Evolutionary conservation across 768 basidiomycete species (phyloP).

Genomic region (Grammothele lineata): DNA sequence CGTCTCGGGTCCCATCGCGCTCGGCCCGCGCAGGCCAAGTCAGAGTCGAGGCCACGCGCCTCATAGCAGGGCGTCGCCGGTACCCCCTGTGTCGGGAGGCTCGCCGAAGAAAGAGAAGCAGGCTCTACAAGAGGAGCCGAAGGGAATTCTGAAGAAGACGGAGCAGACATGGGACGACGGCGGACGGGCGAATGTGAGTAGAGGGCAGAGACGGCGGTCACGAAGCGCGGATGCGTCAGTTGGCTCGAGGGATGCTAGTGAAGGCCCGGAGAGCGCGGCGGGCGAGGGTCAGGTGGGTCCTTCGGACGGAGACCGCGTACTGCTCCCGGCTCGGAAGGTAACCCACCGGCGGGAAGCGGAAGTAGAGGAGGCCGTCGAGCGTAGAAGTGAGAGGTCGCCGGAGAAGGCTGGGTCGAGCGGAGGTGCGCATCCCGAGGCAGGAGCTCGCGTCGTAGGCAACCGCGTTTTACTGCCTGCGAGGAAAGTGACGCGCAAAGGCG

Average conservation of each 20-base stretch:
- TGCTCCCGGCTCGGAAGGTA: not conserved
- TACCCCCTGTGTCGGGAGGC: no score
- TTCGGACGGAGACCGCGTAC: not conserved
- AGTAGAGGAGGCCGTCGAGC: no score
- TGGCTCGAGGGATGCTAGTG: not conserved
- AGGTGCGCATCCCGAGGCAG: no score
- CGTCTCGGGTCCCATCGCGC: conserved; percentile 25
- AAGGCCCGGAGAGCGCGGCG: not conserved
- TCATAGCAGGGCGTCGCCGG: no score
- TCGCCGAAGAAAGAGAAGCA: no score
- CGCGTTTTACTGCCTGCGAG: conserved; percentile 13
- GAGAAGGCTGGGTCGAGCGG: not conserved
- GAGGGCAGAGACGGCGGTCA: not conserved
- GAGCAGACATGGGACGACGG: not conserved
- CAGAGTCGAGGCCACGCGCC: no score
- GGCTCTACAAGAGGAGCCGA: not conserved
- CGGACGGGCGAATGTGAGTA: not conserved
- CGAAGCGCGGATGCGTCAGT: not conserved
- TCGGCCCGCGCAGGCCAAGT: conserved; percentile 10
- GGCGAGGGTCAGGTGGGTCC: not conserved
- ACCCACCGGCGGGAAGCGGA: not conserved
- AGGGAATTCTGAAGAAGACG: not conserved
- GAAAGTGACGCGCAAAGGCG: conserved; percentile 3
- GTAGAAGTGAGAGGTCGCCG: not conserved
- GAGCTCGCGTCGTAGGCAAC: conserved; percentile 8